These are phyloP conservation scores for Elsinoe arachidis DNA, from an alignment of 2,329 filamentous ascomycete species.

Conservation along the genomic window DNA sequence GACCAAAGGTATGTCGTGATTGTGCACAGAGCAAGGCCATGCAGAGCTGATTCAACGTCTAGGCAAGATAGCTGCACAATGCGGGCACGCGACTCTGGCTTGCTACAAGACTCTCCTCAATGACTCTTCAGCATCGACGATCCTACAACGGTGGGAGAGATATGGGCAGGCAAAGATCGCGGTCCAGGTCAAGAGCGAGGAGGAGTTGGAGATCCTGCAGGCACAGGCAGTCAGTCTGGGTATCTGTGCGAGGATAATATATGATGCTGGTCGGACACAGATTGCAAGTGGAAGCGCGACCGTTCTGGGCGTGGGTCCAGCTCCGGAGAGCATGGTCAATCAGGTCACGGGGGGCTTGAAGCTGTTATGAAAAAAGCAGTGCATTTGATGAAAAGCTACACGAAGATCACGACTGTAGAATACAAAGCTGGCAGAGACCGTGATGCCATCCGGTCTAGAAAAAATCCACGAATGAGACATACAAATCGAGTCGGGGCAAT, in stretches of 20 bases:
- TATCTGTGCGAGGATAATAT: constrained; percentile 79
- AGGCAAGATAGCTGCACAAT: constrained; percentile 97
- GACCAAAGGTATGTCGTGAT: constrained; percentile 67
- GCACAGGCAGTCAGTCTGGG: constrained; percentile 75
- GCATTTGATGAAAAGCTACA: neutral
- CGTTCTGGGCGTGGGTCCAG: constrained; percentile 66
- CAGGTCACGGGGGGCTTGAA: constrained; percentile 77
- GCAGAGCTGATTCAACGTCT: constrained; percentile 5
- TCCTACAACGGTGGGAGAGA: constrained; percentile 78
- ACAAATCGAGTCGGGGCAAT: neutral
- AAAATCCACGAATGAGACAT: neutral
- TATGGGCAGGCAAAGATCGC: constrained; percentile 89
- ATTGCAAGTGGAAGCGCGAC: constrained; percentile 90
- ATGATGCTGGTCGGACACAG: constrained; percentile 94
- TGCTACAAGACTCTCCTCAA: constrained; percentile 80
- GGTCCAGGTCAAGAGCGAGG: constrained; percentile 77
- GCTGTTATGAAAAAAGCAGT: constrained; percentile 51
- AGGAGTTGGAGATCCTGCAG: constrained; percentile 66
- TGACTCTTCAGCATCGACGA: constrained; percentile 45
- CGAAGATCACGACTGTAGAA: neutral
- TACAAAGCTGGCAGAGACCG: neutral
- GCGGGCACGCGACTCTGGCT: constrained; percentile 88
- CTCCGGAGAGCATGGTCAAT: constrained; percentile 79
- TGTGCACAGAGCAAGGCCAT: neutral
- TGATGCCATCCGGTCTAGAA: neutral